Evolutionary conservation across 345 rosid species (phyloP).

Genomic region (Boechera divaricarpa): DNA sequence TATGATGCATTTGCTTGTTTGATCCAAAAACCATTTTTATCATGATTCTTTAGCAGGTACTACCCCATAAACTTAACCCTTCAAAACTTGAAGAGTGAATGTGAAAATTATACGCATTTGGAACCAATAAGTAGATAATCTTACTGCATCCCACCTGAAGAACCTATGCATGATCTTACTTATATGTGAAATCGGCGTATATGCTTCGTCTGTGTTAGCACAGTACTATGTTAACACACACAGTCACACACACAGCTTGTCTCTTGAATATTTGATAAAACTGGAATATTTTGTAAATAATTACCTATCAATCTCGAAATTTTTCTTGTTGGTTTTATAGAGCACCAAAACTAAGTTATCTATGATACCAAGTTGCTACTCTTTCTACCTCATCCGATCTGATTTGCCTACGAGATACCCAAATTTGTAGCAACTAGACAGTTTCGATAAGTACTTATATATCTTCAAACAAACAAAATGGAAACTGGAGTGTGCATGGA

Average conservation of each 20-base stretch:
- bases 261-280: too few relatives aligned
- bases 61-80: neutral
- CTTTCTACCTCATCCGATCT: too few relatives aligned
- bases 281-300: too few relatives aligned
- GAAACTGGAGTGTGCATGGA: neutral
- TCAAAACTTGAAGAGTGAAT: conserved; percentile 1
- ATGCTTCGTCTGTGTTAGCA: neutral
- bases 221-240: too few relatives aligned
- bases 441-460: too few relatives aligned
- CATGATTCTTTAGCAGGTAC: conserved; percentile 2
- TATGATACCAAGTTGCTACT: too few relatives aligned
- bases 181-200: neutral
- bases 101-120: conserved; percentile 1
- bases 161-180: neutral
- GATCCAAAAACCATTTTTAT: neutral
- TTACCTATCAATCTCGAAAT: too few relatives aligned
- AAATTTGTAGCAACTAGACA: too few relatives aligned
- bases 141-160: neutral
- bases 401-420: too few relatives aligned
- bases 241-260: too few relatives aligned
- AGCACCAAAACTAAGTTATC: too few relatives aligned
- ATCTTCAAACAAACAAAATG: neutral
- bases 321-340: too few relatives aligned
- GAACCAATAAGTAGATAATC: neutral
- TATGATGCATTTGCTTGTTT: conserved; percentile 31